Percentiles rank a stretch among this genome's conserved stretches.
Conservation (phyloP, 2,329 filamentous ascomycete genomes). For the Zymoseptoria tritici region DNA sequence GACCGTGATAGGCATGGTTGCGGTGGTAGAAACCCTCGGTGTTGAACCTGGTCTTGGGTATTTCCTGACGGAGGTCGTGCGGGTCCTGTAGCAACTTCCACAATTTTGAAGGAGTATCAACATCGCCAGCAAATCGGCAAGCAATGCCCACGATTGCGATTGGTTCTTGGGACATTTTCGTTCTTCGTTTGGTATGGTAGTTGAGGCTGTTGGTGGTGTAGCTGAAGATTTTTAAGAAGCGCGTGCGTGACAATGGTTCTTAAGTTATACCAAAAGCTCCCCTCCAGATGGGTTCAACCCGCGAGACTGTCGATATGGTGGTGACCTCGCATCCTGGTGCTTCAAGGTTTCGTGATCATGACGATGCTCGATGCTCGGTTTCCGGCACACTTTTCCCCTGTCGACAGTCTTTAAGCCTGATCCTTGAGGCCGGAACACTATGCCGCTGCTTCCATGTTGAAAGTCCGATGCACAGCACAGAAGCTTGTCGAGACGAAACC, state of each 20-base stretch:
- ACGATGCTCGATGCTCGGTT: not conserved
- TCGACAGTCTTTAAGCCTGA: constrained; percentile 30
- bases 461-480: too few relatives aligned
- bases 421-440: constrained; percentile 21
- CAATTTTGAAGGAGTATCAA: constrained; percentile 5
- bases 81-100: constrained; percentile 10
- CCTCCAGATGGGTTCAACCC: too few relatives aligned
- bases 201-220: not conserved
- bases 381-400: too few relatives aligned
- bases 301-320: not conserved
- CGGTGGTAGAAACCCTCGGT: constrained; percentile 12
- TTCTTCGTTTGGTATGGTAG: not conserved
- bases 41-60: constrained; percentile 18
- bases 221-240: not conserved
- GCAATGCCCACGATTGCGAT: constrained; percentile 41
- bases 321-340: constrained; percentile 14
- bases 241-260: too few relatives aligned
- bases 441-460: too few relatives aligned
- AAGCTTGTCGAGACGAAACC: too few relatives aligned
- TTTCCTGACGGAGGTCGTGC: constrained; percentile 1
- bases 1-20: constrained; percentile 4
- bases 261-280: too few relatives aligned
- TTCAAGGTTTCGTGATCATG: constrained; percentile 31
- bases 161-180: constrained; percentile 17
- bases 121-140: constrained; percentile 28